These are phyloP conservation scores for Solanum paucissectum DNA, from an alignment of 257 asterid genomes.

Conservation along the genomic window DNA sequence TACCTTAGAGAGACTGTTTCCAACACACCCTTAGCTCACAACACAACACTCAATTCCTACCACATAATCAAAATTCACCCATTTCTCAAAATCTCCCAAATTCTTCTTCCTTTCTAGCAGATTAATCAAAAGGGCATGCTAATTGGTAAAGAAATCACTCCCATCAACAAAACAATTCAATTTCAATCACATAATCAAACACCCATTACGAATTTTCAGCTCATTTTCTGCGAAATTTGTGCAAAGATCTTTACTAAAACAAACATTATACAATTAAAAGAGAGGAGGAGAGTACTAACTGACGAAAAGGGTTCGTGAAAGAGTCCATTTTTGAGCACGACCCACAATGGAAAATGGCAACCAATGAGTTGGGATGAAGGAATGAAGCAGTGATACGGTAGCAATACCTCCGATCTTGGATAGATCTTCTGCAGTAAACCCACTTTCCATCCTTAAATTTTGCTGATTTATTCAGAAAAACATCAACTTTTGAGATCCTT, in stretches of 20 bases:
- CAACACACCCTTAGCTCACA: background rate
- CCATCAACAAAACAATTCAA: background rate
- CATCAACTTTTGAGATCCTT: background rate
- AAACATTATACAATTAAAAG: background rate
- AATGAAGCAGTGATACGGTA: constrained; percentile 81
- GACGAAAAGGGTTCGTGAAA: constrained; percentile 85
- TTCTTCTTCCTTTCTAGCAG: background rate
- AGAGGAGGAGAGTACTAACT: constrained; percentile 39
- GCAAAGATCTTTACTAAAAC: background rate
- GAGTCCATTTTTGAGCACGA: constrained; percentile 98
- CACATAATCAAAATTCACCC: background rate
- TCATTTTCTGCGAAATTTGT: background rate
- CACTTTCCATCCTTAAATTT: constrained; percentile 14
- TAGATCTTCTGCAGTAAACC: constrained; percentile 65
- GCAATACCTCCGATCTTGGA: constrained; percentile 95
- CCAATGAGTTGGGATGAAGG: constrained; percentile 97
- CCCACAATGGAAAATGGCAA: constrained; percentile 92
- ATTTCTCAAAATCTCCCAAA: background rate
- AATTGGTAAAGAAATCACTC: background rate
- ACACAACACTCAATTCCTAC: background rate
- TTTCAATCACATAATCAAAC: background rate
- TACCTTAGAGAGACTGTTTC: background rate
- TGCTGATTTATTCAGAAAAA: background rate
- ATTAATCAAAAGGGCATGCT: background rate
- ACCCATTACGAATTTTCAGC: background rate